Conservation (phyloP, 495 filamentous ascomycete species). For the Friedmanniomyces endolithicus region DNA sequence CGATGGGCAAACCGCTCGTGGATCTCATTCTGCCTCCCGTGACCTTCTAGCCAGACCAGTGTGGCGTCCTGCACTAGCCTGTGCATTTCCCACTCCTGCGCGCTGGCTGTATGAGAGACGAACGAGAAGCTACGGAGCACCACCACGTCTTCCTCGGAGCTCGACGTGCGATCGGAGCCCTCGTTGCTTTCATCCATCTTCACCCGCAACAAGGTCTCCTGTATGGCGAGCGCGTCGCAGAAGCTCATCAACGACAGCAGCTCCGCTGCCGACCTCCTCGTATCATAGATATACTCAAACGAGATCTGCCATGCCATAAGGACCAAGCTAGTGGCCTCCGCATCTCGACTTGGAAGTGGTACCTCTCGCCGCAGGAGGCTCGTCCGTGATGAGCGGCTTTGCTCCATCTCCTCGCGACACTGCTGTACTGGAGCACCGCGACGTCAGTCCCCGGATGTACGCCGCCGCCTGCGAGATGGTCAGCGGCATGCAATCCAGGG, state of each 20-base stretch:
- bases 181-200: background rate
- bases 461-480: slow-evolving; percentile 15
- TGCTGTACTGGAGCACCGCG: slow-evolving; percentile 9
- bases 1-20: background rate
- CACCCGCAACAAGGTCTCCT: slow-evolving; percentile 16
- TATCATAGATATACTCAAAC: slow-evolving; percentile 1
- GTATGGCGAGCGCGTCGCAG: too few relatives aligned
- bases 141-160: slow-evolving; percentile 28
- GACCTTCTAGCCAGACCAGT: slow-evolving; percentile 28
- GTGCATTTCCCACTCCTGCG: slow-evolving; percentile 8
- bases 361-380: background rate
- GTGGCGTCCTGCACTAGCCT: slow-evolving; percentile 13
- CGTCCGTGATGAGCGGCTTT: slow-evolving; percentile 2
- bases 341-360: slow-evolving; percentile 5
- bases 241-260: too few relatives aligned
- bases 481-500: slow-evolving; percentile 12
- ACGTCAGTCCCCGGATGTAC: slow-evolving; percentile 5
- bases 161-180: slow-evolving; percentile 11
- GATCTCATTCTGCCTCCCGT: background rate
- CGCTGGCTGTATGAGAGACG: too few relatives aligned
- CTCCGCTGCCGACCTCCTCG: too few relatives aligned
- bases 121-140: too few relatives aligned
- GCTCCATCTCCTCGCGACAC: slow-evolving; percentile 6
- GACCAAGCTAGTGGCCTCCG: too few relatives aligned
- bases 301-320: too few relatives aligned